phyloP scores from a whole-genome alignment of 352 stramenopile species.

The Phytophthora brassicae region DNA sequence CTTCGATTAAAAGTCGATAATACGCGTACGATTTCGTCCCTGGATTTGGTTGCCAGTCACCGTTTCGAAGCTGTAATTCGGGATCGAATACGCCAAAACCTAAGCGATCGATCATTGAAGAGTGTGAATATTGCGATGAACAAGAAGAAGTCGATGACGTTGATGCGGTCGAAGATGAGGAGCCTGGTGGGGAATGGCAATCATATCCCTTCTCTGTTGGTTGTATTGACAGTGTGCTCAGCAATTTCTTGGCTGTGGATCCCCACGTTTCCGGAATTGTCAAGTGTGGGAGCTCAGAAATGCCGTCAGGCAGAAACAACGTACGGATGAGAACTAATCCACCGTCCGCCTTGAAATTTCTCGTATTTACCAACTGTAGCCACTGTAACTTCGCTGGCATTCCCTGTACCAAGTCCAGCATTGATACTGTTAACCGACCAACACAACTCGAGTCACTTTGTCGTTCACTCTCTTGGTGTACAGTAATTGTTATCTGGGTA shows the following conservation, averaged over 20 bases:
- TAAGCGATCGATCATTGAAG: slow-evolving; percentile 37
- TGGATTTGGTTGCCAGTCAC: slow-evolving; percentile 23
- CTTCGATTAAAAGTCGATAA: slow-evolving; percentile 48
- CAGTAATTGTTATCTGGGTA: slow-evolving; percentile 44
- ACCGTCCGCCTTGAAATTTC: slow-evolving; percentile 1
- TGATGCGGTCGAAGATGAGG: slow-evolving; percentile 19
- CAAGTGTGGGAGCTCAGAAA: slow-evolving; percentile 46
- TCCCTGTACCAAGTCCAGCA: slow-evolving; percentile 58
- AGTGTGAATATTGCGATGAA: slow-evolving; percentile 13
- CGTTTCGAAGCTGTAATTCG: slow-evolving; percentile 26
- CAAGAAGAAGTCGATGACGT: slow-evolving; percentile 22
- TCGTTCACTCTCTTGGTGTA: slow-evolving; percentile 43
- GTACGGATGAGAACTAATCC: slow-evolving; percentile 50
- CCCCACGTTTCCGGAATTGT: slow-evolving; percentile 33
- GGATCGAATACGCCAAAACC: slow-evolving; percentile 57
- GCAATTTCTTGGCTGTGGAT: slow-evolving; percentile 44
- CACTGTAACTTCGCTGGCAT: slow-evolving; percentile 68
- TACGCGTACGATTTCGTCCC: slow-evolving; percentile 42
- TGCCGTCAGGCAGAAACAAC: slow-evolving; percentile 60
- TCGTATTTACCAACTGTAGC: slow-evolving; percentile 32
- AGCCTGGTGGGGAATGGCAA: slow-evolving; percentile 10
- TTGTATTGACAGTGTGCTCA: slow-evolving; percentile 15
- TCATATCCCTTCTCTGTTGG: not conserved
- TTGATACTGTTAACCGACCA: slow-evolving; percentile 24
- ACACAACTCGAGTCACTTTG: slow-evolving; percentile 36